Conservation (phyloP, 306 rosid species). For the Corylus heterophylla region DNA sequence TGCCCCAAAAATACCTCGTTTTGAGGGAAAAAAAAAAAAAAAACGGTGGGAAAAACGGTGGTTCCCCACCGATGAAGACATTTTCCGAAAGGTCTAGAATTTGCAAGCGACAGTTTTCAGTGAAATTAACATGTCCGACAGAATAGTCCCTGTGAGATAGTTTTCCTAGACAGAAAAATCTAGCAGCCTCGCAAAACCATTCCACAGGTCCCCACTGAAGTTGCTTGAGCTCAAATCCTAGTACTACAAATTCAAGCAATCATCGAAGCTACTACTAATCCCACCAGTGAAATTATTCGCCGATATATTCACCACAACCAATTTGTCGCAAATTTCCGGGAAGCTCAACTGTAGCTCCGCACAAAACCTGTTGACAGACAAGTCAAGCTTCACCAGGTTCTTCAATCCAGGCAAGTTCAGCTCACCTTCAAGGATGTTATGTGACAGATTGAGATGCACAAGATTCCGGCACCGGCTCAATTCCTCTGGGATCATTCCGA, state of each 20-base stretch:
- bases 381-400: conserved; percentile 56
- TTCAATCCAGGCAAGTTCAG: conserved; percentile 61
- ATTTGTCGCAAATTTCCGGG: conserved; percentile 54
- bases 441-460: conserved; percentile 63
- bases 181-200: conserved; percentile 53
- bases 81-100: conserved; percentile 71
- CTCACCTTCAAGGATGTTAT: conserved; percentile 52
- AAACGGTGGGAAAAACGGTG: too few species aligned
- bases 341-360: conserved; percentile 60
- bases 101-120: conserved; percentile 48
- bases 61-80: conserved; percentile 41
- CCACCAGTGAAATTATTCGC: conserved; percentile 65
- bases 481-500: conserved; percentile 57
- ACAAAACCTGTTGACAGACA: conserved; percentile 60
- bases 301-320: conserved; percentile 61
- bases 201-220: conserved; percentile 66
- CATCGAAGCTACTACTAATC: conserved; percentile 53
- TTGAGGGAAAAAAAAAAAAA: too few species aligned
- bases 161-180: conserved; percentile 74
- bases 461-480: conserved; percentile 62
- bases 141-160: conserved; percentile 45
- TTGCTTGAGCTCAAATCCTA: conserved; percentile 82
- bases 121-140: conserved; percentile 46
- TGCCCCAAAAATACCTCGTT: too few species aligned
- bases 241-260: conserved; percentile 60